These are phyloP conservation scores for Neofusicoccum laricinum DNA, from an alignment of 2,329 filamentous ascomycete genomes.

Conservation along the genomic window DNA sequence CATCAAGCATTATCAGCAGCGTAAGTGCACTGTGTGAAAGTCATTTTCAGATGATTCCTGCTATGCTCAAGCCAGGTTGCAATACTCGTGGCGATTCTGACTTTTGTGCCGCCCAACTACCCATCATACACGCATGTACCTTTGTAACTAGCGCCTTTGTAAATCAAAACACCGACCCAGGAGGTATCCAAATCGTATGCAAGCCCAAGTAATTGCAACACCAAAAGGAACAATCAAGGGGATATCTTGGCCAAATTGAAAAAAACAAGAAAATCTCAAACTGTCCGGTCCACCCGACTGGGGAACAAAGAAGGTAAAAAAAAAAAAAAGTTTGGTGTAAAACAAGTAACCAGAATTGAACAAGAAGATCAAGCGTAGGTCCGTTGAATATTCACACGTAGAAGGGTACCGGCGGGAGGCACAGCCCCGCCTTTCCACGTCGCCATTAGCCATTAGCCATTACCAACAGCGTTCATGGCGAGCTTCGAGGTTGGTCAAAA, in stretches of 20 bases:
- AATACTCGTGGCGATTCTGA: background rate
- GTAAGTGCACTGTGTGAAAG: background rate
- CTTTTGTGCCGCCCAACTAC: background rate
- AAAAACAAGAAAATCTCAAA: background rate
- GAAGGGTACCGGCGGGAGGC: background rate
- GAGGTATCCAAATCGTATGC: slow-evolving; percentile 8
- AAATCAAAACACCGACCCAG: background rate
- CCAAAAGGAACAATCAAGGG: background rate
- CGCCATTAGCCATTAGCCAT: slow-evolving; percentile 14
- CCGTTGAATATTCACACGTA: slow-evolving; percentile 4
- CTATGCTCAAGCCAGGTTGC: background rate
- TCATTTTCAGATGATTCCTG: background rate
- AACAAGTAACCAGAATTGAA: background rate
- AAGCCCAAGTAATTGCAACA: background rate
- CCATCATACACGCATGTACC: slow-evolving; percentile 5
- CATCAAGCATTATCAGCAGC: background rate
- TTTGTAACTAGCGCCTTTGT: background rate
- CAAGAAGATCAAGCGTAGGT: background rate
- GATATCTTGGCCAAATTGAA: slow-evolving; percentile 2
- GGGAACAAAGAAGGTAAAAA: background rate
- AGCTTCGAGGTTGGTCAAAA: background rate
- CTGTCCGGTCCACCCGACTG: background rate
- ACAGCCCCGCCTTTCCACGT: background rate
- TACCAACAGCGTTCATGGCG: slow-evolving; percentile 1
- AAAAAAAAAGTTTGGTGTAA: background rate